Conservation (phyloP, 805 yeast species). For the Cyberlindnera meyerae region DNA sequence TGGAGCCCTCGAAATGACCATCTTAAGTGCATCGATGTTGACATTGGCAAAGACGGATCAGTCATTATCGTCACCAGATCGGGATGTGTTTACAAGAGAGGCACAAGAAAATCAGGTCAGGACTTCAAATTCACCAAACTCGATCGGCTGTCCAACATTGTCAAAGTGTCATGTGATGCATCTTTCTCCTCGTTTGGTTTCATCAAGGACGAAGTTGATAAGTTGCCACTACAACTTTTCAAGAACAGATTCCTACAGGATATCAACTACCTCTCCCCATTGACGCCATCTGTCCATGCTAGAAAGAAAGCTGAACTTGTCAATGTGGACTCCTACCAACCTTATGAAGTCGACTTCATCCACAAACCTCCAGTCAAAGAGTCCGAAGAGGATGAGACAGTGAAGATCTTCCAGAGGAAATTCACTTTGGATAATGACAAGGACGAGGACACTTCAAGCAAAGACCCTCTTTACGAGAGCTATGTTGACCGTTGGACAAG, state of each 20-base stretch:
- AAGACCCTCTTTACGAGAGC: constrained; percentile 18
- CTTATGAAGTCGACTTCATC: constrained; percentile 15
- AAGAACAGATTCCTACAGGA: constrained; percentile 46
- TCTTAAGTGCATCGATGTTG: constrained; percentile 60
- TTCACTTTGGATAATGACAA: constrained; percentile 9
- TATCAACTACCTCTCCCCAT: constrained; percentile 49
- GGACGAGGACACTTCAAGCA: background rate
- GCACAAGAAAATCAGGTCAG: constrained; percentile 19
- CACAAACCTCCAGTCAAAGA: constrained; percentile 14
- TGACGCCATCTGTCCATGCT: constrained; percentile 8
- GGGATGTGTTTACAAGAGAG: constrained; percentile 55
- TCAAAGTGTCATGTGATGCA: constrained; percentile 61
- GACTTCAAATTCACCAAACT: constrained; percentile 50
- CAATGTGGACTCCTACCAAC: constrained; percentile 4
- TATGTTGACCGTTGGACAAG: constrained; percentile 23
- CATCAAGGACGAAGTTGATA: constrained; percentile 55
- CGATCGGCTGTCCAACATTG: constrained; percentile 51
- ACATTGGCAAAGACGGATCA: constrained; percentile 63
- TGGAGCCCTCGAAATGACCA: constrained; percentile 63
- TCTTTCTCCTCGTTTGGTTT: constrained; percentile 63
- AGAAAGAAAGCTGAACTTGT: constrained; percentile 21
- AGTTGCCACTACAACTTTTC: constrained; percentile 50
- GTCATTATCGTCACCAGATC: constrained; percentile 60
- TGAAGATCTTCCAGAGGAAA: constrained; percentile 8
- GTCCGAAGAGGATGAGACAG: constrained; percentile 11